Conservation (phyloP, 257 asterid genomes). For the Phtheirospermum japonicum region DNA sequence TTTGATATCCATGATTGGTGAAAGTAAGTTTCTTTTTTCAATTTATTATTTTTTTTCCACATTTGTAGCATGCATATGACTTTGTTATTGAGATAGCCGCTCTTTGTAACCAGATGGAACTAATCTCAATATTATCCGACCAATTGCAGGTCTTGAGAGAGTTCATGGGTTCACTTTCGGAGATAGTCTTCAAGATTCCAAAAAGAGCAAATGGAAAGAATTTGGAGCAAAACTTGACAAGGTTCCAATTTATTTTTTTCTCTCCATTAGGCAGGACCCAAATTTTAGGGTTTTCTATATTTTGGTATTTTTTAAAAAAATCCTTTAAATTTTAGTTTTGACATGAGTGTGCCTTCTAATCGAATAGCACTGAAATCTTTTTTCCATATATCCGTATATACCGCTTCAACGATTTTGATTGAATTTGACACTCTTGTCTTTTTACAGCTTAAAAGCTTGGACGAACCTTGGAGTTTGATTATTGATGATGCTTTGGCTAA, state of each 20-base stretch:
- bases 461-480: conserved; percentile 82
- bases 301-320: no score
- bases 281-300: no score
- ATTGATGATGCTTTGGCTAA: conserved; percentile 87
- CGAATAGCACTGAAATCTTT: no score
- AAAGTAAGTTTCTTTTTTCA: conserved; percentile 49
- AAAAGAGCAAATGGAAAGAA: conserved; percentile 72
- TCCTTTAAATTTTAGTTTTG: no score
- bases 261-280: not conserved
- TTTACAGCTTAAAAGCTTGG: conserved; percentile 68
- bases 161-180: conserved; percentile 89
- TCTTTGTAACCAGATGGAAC: not conserved
- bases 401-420: not conserved
- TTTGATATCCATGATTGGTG: conserved; percentile 74
- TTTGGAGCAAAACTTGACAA: conserved; percentile 61
- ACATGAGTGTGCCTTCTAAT: no score
- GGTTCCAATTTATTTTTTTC: conserved; percentile 35
- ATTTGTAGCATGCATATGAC: not conserved
- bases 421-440: conserved; percentile 1
- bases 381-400: no score
- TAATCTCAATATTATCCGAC: conserved; percentile 22
- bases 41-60: not conserved
- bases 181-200: conserved; percentile 71
- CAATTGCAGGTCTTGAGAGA: conserved; percentile 69
- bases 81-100: not conserved